Evolutionary conservation across 805 yeast species (phyloP).

Genomic region (Sugiyamaella mastotermitis): DNA sequence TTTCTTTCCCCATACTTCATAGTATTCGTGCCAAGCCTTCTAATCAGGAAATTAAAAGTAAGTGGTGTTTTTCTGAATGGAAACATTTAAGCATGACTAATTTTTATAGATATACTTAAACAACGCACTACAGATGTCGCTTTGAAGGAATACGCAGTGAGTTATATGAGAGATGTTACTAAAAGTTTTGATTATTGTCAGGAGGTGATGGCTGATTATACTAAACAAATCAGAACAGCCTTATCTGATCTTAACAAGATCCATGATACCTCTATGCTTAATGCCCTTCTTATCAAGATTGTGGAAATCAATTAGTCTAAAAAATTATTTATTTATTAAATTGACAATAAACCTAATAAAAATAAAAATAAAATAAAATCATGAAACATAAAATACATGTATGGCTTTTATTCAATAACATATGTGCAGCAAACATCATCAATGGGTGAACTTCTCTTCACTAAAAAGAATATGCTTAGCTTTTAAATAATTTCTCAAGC

Average conservation of each 20-base stretch:
- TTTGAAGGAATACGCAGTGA: conserved; percentile 46
- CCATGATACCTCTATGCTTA: not conserved
- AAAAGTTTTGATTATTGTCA: conserved; percentile 38
- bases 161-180: conserved; percentile 37
- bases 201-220: conserved; percentile 27
- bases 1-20: conserved; percentile 80
- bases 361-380: too few species aligned
- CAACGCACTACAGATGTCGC: conserved; percentile 45
- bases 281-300: not conserved
- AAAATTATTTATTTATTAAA: too few species aligned
- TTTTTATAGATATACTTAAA: conserved; percentile 47
- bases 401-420: too few species aligned
- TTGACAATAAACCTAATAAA: too few species aligned
- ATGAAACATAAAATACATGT: too few species aligned
- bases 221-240: conserved; percentile 21
- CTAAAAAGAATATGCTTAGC: conserved; percentile 22
- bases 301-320: too few species aligned
- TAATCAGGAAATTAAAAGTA: conserved; percentile 37
- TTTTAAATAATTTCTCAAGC: conserved; percentile 28
- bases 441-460: conserved; percentile 6
- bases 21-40: conserved; percentile 37
- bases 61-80: conserved; percentile 10
- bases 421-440: too few species aligned
- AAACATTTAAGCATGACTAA: too few species aligned
- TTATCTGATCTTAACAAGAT: conserved; percentile 5